A percentile compares a stretch with the other conserved stretches of the same genome.
Evolutionary conservation across 805 yeast genomes (phyloP).

Genomic region (Saccharomycopsis amapae): DNA sequence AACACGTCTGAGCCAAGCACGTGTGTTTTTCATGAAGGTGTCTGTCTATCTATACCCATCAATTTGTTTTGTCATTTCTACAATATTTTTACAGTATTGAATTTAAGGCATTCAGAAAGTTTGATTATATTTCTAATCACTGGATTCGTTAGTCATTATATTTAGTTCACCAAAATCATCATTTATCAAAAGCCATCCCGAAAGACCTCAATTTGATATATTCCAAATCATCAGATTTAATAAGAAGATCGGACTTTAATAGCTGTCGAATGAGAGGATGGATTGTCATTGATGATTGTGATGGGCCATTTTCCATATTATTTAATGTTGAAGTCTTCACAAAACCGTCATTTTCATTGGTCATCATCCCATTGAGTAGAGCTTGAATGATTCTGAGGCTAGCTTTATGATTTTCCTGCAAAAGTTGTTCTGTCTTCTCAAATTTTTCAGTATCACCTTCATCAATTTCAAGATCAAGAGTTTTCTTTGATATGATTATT

Average conservation of each 20-base stretch:
- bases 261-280: slow-evolving; percentile 17
- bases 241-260: slow-evolving; percentile 9
- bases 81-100: too few relatives aligned
- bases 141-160: too few relatives aligned
- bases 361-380: slow-evolving; percentile 18
- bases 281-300: slow-evolving; percentile 18
- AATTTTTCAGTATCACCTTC: neutral
- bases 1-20: too few relatives aligned
- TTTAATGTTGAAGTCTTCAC: slow-evolving; percentile 5
- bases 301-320: slow-evolving; percentile 21
- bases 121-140: too few relatives aligned
- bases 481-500: neutral
- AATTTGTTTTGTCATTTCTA: too few relatives aligned
- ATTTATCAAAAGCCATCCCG: slow-evolving; percentile 11
- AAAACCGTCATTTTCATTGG: slow-evolving; percentile 14
- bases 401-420: neutral
- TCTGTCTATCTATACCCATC: too few relatives aligned
- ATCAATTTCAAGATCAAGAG: neutral
- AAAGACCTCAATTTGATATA: slow-evolving; percentile 11
- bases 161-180: neutral
- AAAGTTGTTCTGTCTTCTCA: neutral
- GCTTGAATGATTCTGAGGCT: slow-evolving; percentile 6
- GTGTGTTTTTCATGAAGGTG: too few relatives aligned
- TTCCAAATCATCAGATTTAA: slow-evolving; percentile 5
- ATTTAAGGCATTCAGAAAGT: too few relatives aligned